A percentile compares a stretch with the other conserved stretches of the same genome.
Evolutionary conservation across 768 basidiomycete genomes (phyloP).

Genomic region (Termitomyces sp.): DNA sequence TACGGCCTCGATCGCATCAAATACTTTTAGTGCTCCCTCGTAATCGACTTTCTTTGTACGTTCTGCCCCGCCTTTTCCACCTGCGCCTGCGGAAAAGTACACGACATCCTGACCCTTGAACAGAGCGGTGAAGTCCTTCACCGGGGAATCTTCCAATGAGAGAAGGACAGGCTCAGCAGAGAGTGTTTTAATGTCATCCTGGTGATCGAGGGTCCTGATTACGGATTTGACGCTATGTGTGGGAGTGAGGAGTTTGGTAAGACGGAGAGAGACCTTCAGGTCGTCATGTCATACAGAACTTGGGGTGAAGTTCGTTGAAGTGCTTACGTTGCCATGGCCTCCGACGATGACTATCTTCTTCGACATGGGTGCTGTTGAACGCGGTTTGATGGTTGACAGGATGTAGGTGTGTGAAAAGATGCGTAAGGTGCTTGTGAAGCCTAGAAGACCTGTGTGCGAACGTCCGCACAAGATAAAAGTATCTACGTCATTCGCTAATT

Average conservation of each 20-base stretch:
- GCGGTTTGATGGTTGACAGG: neutral
- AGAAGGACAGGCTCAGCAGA: conserved; percentile 44
- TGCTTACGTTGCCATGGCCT: conserved; percentile 44
- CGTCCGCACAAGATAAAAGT: neutral
- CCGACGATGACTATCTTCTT: conserved; percentile 48
- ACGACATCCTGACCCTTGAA: conserved; percentile 40
- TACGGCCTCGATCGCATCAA: conserved; percentile 58
- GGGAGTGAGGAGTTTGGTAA: conserved; percentile 43
- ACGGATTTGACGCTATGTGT: conserved; percentile 47
- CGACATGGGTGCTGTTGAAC: conserved; percentile 12
- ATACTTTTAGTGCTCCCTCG: conserved; percentile 64
- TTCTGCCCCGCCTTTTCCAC: conserved; percentile 52
- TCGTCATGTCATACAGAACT: neutral
- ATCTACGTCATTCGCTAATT: neutral
- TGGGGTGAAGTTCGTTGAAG: neutral
- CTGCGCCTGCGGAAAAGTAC: conserved; percentile 48
- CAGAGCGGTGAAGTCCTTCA: conserved; percentile 36
- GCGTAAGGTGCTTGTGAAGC: neutral
- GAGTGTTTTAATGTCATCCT: conserved; percentile 36
- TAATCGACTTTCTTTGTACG: conserved; percentile 53
- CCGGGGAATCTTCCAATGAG: conserved; percentile 49
- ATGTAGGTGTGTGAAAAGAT: neutral
- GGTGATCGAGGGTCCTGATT: conserved; percentile 44
- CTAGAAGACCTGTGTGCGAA: neutral
- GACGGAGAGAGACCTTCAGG: conserved; percentile 37